Conservation (phyloP, 495 filamentous ascomycete genomes). For the Astrothelium subdiscretum region DNA sequence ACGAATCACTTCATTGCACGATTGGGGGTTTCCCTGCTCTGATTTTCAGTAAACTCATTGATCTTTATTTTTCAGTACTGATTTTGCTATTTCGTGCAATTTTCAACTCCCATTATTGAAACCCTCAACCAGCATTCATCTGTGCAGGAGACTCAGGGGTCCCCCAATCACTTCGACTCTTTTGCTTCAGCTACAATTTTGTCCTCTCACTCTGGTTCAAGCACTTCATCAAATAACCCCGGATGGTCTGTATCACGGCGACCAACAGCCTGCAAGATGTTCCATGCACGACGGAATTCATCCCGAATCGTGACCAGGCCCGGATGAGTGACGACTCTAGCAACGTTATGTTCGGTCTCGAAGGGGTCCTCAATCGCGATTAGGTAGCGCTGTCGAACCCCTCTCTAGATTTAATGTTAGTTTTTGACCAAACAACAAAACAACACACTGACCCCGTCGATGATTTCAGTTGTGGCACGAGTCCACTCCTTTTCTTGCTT, state of each 20-base stretch:
- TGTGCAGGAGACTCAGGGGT: too few species aligned
- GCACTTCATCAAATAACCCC: constrained; percentile 22
- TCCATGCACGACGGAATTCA: constrained; percentile 65
- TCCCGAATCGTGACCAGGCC: constrained; percentile 66
- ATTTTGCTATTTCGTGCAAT: too few species aligned
- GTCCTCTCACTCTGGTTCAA: constrained; percentile 12
- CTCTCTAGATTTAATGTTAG: constrained; percentile 30
- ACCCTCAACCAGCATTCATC: too few species aligned
- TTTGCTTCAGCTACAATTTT: too few species aligned
- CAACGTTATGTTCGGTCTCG: constrained; percentile 73
- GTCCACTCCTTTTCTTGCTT: constrained; percentile 72
- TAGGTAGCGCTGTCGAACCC: constrained; percentile 65
- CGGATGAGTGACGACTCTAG: constrained; percentile 62
- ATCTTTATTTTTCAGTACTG: too few species aligned
- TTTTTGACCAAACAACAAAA: background rate
- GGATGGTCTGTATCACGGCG: constrained; percentile 14
- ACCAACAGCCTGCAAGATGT: constrained; percentile 41
- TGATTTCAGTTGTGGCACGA: constrained; percentile 46
- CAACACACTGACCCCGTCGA: constrained; percentile 16
- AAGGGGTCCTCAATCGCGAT: constrained; percentile 85
- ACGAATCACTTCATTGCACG: too few species aligned
- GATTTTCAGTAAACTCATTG: too few species aligned
- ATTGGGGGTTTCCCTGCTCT: too few species aligned
- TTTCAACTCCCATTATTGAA: too few species aligned
- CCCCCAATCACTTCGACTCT: too few species aligned